These are phyloP conservation scores for Monosporascus cannonballus DNA, from an alignment of 2,329 filamentous ascomycete species.

Conservation along the genomic window DNA sequence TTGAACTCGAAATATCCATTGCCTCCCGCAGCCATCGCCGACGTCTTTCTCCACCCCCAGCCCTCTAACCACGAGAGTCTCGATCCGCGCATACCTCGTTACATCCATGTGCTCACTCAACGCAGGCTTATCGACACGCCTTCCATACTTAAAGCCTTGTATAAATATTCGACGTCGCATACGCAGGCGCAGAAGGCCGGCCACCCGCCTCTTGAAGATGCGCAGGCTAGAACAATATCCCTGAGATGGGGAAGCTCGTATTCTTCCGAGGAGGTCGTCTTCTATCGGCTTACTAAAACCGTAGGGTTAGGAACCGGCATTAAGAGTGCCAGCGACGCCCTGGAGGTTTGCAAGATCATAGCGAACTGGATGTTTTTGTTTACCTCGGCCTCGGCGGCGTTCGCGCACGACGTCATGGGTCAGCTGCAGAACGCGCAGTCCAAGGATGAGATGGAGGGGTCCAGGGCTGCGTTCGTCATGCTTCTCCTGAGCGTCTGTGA, in stretches of 20 bases:
- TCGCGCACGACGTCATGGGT: conserved; percentile 41
- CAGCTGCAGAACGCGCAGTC: conserved; percentile 37
- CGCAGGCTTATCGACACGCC: conserved; percentile 47
- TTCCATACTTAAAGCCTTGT: conserved; percentile 48
- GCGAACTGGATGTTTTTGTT: conserved; percentile 56
- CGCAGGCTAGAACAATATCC: conserved; percentile 9
- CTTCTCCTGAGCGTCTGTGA: conserved; percentile 57
- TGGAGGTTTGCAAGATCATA: conserved; percentile 43
- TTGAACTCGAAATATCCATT: conserved; percentile 47
- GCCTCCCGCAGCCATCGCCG: conserved; percentile 44
- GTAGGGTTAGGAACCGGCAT: conserved; percentile 56
- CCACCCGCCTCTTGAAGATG: conserved; percentile 11
- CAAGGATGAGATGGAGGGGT: conserved; percentile 52
- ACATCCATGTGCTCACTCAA: conserved; percentile 49
- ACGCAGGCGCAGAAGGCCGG: conserved; percentile 20
- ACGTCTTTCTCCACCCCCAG: conserved; percentile 52
- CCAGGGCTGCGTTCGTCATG: conserved; percentile 58
- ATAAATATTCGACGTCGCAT: conserved; percentile 51
- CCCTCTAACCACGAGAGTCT: conserved; percentile 41
- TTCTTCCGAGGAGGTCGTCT: conserved; percentile 77
- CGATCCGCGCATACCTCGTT: conserved; percentile 54
- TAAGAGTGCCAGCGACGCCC: conserved; percentile 37
- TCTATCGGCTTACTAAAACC: conserved; percentile 86
- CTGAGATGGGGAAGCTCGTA: conserved; percentile 52
- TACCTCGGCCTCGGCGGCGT: conserved; percentile 42